Conservation (phyloP, 306 rosid genomes). For the Arachis stenosperma region DNA sequence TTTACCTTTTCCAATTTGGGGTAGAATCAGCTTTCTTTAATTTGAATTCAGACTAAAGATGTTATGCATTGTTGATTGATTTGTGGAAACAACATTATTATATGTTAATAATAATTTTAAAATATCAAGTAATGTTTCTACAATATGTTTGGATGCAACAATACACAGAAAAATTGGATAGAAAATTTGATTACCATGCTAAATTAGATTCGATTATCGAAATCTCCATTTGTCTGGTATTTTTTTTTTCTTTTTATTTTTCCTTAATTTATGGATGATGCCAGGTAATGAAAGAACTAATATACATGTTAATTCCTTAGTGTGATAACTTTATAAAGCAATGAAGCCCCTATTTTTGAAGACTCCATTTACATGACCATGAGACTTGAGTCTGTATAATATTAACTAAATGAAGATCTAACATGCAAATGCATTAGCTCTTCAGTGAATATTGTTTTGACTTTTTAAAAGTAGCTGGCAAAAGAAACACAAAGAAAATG, state of each 20-base stretch:
- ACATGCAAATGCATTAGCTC: constrained; percentile 17
- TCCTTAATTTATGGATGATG: neutral
- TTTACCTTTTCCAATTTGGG: no score
- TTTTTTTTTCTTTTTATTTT: neutral
- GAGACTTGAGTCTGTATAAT: constrained; percentile 17
- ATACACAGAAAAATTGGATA: no score
- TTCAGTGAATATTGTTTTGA: constrained; percentile 21
- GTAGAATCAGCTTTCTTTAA: no score
- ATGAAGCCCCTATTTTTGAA: constrained; percentile 22
- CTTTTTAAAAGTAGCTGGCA: constrained; percentile 30
- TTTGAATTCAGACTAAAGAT: no score
- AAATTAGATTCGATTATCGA: neutral
- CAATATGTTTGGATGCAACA: no score
- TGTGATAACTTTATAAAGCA: constrained; percentile 27
- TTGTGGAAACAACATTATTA: no score
- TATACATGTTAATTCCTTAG: constrained; percentile 11
- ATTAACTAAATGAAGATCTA: constrained; percentile 24
- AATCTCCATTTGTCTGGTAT: constrained; percentile 3
- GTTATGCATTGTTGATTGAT: no score
- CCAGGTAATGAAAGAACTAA: constrained; percentile 27
- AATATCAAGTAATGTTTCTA: no score
- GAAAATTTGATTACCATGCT: no score
- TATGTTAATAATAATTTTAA: no score
- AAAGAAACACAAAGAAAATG: constrained; percentile 35
- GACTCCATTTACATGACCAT: constrained; percentile 38